Evolutionary conservation across 192 early-diverging fungal genomes (phyloP), one percentile per base, ranked within the genome.

Genomic region (Mortierella antarctica): DNA sequence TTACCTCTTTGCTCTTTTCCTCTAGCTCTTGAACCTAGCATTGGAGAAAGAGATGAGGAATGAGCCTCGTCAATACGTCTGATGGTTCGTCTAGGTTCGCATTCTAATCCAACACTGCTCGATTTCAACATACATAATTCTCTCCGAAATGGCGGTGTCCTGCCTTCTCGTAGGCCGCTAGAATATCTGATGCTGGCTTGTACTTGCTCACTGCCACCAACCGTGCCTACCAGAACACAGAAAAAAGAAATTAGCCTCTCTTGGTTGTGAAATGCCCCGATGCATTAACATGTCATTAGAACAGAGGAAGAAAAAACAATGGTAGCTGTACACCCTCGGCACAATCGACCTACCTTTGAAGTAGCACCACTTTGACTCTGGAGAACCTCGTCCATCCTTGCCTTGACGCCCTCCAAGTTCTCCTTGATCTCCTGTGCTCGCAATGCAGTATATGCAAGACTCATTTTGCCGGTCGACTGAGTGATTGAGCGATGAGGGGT

Each of bases 121-220:
- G 45, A 63, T 53, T 39, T 66, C 42, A 7, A 78, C 86, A 71
- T 86, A 94, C 95, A 85, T 95, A 95, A 82, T 99, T 99, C 61
- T 99, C 98, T 69, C 98, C 98, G 86, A 98, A 99, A 67, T 99
- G 95, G 20, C 93, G 88, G 49, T 99, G 98, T 0, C 95, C 94
- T n/a, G 73, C 58, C 18, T 70, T 77, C 44, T 91, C 87, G 73
- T 98, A 96, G 6, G 93, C 93, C 1, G 85, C 87, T 70, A 86
- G 51, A 44, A 99, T 88, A 83, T 95, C 96, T 7, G 88, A 88
- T 15, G 84, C 86, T 15, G 97, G 95, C 84, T 98, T 98, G 49
- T 91, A 91, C 82, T 99, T 99, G 84, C 93, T 95, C 45, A 99
- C 96, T 0, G 98, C 97, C 0, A 99, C 98, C 49, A 99, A 82